Conservation (phyloP, 78 protist genomes). For the Dictyostelium firmibasis region DNA sequence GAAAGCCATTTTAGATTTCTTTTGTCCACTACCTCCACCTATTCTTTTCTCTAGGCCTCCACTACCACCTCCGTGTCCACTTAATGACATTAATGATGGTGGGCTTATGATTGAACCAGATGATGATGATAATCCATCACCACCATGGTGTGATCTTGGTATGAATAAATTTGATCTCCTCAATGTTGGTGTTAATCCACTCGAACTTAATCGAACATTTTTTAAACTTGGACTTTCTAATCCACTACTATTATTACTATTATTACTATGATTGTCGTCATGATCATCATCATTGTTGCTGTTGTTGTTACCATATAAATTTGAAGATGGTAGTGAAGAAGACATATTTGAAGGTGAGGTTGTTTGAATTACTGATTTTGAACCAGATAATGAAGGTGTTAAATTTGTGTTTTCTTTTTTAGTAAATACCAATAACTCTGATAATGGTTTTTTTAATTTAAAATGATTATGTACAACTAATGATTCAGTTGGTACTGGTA, state of each 20-base stretch:
- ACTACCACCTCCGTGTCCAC: background rate
- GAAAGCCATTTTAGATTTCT: slow-evolving; percentile 50
- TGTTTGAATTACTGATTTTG: slow-evolving; percentile 10
- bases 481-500: background rate
- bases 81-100: background rate
- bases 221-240: slow-evolving; percentile 12
- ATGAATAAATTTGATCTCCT: slow-evolving; percentile 60
- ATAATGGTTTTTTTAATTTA: slow-evolving; percentile 25
- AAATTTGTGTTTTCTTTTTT: background rate
- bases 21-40: slow-evolving; percentile 11
- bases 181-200: slow-evolving; percentile 15
- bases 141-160: slow-evolving; percentile 45
- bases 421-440: slow-evolving; percentile 43
- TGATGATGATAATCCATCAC: background rate
- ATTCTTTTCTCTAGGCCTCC: background rate
- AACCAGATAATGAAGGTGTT: slow-evolving; percentile 62
- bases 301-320: background rate
- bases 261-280: background rate
- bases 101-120: background rate
- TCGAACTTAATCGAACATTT: slow-evolving; percentile 5
- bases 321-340: background rate
- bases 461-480: slow-evolving; percentile 34
- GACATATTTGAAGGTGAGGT: background rate
- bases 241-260: slow-evolving; percentile 3
- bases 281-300: background rate